Base-by-base conservation (phyloP, 1,284 basidiomycete species). In the Chondrostereum purpureum region DNA sequence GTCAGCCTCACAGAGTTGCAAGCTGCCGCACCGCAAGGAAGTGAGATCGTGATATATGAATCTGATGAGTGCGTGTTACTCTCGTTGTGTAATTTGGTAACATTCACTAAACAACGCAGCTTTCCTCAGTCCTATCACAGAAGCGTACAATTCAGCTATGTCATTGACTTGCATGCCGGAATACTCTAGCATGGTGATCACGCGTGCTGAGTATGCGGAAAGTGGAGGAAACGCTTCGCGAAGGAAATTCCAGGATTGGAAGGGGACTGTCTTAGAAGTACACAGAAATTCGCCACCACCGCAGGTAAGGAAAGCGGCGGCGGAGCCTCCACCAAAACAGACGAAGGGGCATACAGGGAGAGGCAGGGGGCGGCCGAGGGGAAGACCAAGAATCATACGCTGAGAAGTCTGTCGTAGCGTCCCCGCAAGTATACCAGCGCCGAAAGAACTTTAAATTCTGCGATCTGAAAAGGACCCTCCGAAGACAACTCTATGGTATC, bases 201-300 rank as follows among this genome's bases (percentile, higher is more conserved):
- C 88, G 2, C 71, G 85, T 31, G 77, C 77, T 42, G 90, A 94
- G 58, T 95, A 92, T 64, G 68, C 78, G 44, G 92, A 94, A 64
- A 75, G 73, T 50, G 92, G 92, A 24, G 83, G 78, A 53, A 77
- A 70, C 48, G 84, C 83, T 49, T 80, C 79, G 50, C 74, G 87
- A 47, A 70, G 79, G 50, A 88, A 82, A 60, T 86, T 88, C 61
- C 57, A 57, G 11, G 67, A 71, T 17, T 72, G 72, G 72, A 67
- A 66, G 50, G 54, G 40, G 18, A 31, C n/a, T n/a, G 27, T 31
- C 27, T n/a, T 31, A n/a, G n/a, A n/a, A n/a, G n/a, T n/a, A 8
- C n/a, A 31, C 27, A 31, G 27, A 31, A n/a, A 31, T 31, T n/a
- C n/a, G 27, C 27, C 8, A 31, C 8, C 27, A 31, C 27, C n/a